phyloP scores from a whole-genome alignment of 306 rosid genomes.

The Prunus armeniaca region DNA sequence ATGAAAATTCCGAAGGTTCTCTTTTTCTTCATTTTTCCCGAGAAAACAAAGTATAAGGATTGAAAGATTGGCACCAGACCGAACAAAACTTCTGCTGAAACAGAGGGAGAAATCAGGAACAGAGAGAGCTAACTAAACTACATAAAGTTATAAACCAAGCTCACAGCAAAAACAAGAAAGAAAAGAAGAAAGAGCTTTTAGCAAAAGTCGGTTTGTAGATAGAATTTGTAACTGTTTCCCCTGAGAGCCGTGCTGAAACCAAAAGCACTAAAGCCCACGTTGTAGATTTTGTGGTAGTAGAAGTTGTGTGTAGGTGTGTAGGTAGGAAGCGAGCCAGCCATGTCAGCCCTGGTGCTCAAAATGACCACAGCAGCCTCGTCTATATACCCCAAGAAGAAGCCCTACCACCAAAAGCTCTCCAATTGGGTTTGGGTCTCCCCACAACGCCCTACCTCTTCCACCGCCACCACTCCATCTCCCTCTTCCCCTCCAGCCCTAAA shows the following conservation, averaged over 20 bases:
- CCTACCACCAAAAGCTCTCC: conserved; percentile 5
- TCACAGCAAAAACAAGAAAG: background rate
- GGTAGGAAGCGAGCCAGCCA: background rate
- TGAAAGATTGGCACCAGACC: no score
- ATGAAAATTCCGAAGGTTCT: no score
- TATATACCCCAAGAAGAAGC: conserved; percentile 8
- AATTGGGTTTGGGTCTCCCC: background rate
- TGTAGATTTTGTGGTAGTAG: background rate
- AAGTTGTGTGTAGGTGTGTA: no score
- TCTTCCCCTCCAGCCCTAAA: background rate
- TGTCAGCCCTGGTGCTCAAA: conserved; percentile 23
- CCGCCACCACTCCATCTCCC: background rate
- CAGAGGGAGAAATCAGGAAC: no score
- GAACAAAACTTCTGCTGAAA: no score
- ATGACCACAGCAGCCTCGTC: conserved; percentile 28
- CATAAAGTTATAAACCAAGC: background rate
- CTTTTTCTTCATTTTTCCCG: no score
- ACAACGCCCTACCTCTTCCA: background rate
- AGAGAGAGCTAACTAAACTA: no score
- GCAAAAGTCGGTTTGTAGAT: background rate
- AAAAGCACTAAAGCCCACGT: background rate
- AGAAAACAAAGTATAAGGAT: no score
- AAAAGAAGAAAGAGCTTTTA: background rate
- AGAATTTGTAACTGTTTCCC: background rate
- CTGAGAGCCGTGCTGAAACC: background rate